These are phyloP conservation scores for Delphinella strobiligena DNA, from an alignment of 2,329 filamentous ascomycete species.

Conservation along the genomic window DNA sequence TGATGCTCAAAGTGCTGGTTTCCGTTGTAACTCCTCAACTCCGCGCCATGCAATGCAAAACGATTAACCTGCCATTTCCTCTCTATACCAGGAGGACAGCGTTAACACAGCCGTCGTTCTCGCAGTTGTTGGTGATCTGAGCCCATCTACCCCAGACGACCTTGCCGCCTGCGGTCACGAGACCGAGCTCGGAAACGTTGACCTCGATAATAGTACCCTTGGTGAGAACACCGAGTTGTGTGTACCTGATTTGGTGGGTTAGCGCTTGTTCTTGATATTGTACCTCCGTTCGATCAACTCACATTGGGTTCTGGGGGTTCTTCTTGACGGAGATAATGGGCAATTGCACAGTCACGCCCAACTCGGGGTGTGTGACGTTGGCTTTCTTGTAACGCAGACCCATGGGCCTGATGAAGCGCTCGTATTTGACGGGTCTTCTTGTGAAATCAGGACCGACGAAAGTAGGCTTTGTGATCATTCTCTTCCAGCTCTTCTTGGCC, in stretches of 20 bases:
- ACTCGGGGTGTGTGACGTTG: conserved; percentile 57
- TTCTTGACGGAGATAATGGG: conserved; percentile 56
- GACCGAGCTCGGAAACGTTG: conserved; percentile 81
- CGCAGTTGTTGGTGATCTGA: conserved; percentile 50
- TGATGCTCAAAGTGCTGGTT: no score
- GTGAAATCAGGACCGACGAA: conserved; percentile 92
- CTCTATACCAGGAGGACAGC: conserved; percentile 12
- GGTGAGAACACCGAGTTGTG: conserved; percentile 79
- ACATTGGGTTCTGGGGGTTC: conserved; percentile 73
- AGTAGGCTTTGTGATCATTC: conserved; percentile 59
- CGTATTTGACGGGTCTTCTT: conserved; percentile 68
- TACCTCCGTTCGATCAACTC: not conserved
- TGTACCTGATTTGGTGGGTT: conserved; percentile 41
- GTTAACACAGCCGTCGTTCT: conserved; percentile 49
- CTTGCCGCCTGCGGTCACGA: conserved; percentile 85
- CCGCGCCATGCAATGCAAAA: conserved; percentile 10
- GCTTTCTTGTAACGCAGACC: conserved; percentile 70
- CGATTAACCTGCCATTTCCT: not conserved
- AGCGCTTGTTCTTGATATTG: not conserved
- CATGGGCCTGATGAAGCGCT: conserved; percentile 57
- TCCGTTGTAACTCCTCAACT: not conserved
- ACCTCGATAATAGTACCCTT: conserved; percentile 82
- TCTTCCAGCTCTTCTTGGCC: conserved; percentile 68
- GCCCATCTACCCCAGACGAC: conserved; percentile 85
- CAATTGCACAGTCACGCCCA: conserved; percentile 78